Percentiles rank a stretch among this genome's conserved stretches.
These are phyloP conservation scores for Linnemannia schmuckeri DNA, from an alignment of 192 early-diverging fungal genomes.

Conservation along the genomic window DNA sequence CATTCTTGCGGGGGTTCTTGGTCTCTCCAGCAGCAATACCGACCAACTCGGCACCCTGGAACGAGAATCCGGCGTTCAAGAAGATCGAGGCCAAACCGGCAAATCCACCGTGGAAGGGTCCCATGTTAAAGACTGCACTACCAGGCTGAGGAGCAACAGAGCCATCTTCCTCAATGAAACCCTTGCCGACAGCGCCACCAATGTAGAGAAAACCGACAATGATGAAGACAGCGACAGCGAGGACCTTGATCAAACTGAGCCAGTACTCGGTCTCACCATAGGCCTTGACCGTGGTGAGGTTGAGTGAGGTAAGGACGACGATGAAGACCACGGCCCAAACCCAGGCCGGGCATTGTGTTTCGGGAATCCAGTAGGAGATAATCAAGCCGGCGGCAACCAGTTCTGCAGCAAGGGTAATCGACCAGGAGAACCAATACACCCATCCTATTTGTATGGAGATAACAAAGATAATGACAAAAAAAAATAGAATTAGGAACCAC, in stretches of 20 bases:
- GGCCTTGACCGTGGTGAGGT: slow-evolving; percentile 73
- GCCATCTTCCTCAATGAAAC: slow-evolving; percentile 60
- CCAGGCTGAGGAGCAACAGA: slow-evolving; percentile 59
- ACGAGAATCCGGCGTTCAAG: slow-evolving; percentile 82
- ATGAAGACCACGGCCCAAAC: slow-evolving; percentile 53
- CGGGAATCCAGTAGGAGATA: slow-evolving; percentile 69
- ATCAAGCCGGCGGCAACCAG: slow-evolving; percentile 83
- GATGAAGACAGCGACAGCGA: slow-evolving; percentile 82
- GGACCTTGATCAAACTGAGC: slow-evolving; percentile 82
- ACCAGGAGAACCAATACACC: slow-evolving; percentile 71
- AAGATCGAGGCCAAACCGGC: slow-evolving; percentile 73
- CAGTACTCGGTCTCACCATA: slow-evolving; percentile 85
- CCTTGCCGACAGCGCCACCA: slow-evolving; percentile 67
- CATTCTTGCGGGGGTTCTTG: slow-evolving; percentile 80
- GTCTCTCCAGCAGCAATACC: slow-evolving; percentile 90
- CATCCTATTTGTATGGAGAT: slow-evolving; percentile 30
- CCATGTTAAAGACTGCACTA: slow-evolving; percentile 59
- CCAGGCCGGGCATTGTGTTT: slow-evolving; percentile 23
- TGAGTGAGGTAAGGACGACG: slow-evolving; percentile 67
- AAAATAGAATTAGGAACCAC: not conserved
- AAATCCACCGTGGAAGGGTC: slow-evolving; percentile 70
- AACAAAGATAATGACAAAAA: not conserved
- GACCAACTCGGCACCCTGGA: slow-evolving; percentile 87
- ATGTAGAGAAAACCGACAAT: slow-evolving; percentile 78
- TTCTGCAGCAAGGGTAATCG: slow-evolving; percentile 79